Conservation (phyloP, 345 rosid genomes). For the Populus ilicifolia region DNA sequence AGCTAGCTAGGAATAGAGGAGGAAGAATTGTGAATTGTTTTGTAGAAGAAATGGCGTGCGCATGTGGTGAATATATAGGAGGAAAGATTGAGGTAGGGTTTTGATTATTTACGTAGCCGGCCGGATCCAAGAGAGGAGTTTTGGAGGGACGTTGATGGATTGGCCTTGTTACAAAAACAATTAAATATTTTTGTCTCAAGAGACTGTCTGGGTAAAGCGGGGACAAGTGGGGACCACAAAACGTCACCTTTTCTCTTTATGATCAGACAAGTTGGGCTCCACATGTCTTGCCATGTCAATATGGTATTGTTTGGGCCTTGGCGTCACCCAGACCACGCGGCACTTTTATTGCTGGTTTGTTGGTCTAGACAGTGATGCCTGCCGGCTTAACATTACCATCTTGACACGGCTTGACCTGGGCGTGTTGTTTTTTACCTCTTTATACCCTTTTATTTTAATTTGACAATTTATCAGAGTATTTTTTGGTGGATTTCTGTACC, state of each 20-base stretch:
- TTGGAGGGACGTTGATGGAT: slow-evolving; percentile 17
- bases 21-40: no score
- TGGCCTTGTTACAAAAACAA: neutral
- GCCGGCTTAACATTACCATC: slow-evolving; percentile 25
- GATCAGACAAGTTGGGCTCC: slow-evolving; percentile 43
- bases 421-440: no score
- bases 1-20: no score
- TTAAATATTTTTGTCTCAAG: slow-evolving; percentile 14
- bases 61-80: neutral
- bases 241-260: slow-evolving; percentile 19
- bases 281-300: slow-evolving; percentile 51
- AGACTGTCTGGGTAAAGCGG: slow-evolving; percentile 19
- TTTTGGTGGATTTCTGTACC: no score
- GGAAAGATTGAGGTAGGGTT: neutral
- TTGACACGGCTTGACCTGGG: neutral
- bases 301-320: slow-evolving; percentile 11
- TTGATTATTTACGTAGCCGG: neutral
- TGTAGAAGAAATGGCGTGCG: no score
- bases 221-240: slow-evolving; percentile 39
- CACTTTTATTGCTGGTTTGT: slow-evolving; percentile 26
- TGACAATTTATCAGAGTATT: no score
- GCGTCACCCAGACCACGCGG: slow-evolving; percentile 45
- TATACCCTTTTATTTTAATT: no score
- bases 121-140: neutral
- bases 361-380: slow-evolving; percentile 31